These are phyloP conservation scores for Haberlea rhodopensis DNA, from an alignment of 257 asterid species.

Conservation along the genomic window DNA sequence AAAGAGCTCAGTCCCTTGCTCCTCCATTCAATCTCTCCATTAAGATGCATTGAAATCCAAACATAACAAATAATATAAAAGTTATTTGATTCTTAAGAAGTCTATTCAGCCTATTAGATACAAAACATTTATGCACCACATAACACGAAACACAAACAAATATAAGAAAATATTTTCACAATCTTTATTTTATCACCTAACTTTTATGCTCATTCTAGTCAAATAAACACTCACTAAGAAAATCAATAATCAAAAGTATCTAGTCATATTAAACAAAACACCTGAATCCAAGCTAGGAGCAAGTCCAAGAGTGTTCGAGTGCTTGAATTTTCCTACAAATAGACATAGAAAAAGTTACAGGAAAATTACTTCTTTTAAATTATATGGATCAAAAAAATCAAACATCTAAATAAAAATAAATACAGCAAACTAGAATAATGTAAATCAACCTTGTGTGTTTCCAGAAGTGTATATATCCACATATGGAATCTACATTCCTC, in stretches of 20 bases:
- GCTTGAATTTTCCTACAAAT: constrained; percentile 55
- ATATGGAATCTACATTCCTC: no score
- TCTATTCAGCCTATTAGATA: constrained; percentile 5
- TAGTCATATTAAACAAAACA: constrained; percentile 23
- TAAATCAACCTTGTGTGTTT: no score
- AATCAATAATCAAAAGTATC: background rate
- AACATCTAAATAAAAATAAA: no score
- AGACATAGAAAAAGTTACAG: constrained; percentile 5
- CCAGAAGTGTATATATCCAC: no score
- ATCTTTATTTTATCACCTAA: constrained; percentile 11
- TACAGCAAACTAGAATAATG: background rate
- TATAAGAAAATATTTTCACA: background rate
- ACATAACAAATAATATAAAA: background rate
- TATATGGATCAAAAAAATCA: background rate
- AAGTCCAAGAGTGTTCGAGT: constrained; percentile 53
- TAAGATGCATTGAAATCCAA: background rate
- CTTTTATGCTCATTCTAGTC: no score
- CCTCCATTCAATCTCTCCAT: constrained; percentile 7
- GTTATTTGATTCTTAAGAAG: constrained; percentile 5
- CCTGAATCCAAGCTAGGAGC: constrained; percentile 96
- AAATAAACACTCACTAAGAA: no score
- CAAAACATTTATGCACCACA: background rate
- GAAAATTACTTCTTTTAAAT: background rate
- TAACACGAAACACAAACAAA: no score
- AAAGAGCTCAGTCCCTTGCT: background rate